Base-by-base conservation (phyloP, 2,329 filamentous ascomycete species). In the Talaromyces marneffei region DNA sequence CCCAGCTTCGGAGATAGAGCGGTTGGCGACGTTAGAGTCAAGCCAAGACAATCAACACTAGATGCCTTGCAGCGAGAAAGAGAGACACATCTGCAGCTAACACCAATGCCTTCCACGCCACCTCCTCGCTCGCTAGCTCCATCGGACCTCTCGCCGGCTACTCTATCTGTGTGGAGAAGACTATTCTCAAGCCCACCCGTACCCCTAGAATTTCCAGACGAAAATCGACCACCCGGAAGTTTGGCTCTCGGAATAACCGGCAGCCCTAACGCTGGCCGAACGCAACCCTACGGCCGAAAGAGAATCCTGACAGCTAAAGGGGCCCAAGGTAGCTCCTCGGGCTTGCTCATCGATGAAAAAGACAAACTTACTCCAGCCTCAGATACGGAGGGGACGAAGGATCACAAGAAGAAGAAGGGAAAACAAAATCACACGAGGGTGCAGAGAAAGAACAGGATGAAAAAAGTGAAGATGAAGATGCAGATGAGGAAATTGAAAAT, bases 191-290 rank as follows among this genome's bases (percentile, higher is more conserved):
- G 42, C 18, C 60, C 54, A 16, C 33, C 39, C 9, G 20, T 10
- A 25, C 33, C 29, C 16, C 23, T 18, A 14, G 10, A 23, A 10
- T 42, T 33, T 16, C 10, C 25, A 23, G 46, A 37, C 16, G 23
- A 54, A 25, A 18, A 60, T 54, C 23, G n/a, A 14, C 46, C 46
- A 12, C 18, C 29, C 3, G 57, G 46, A 16, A 29, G 57, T 29
- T 18, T 60, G 25, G 48, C 46, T 5, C 35, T 60, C 9, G 57
- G 48, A 18, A 53, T 60, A 6, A 60, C 57, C n/a, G 27, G 42
- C 16, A 60, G 48, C 35, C 57, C 57, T 37, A 25, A n/a, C 12
- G 8, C 33, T 35, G 7, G 16, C 7, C 48, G 44, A 39, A 18
- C n/a, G 14, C 8, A 9, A 29, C 4, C 2, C 23, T 14, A 25